Evolutionary conservation across 306 rosid genomes (phyloP), one percentile per base, ranked within the genome.

Genomic region (Vigna hirtella): DNA sequence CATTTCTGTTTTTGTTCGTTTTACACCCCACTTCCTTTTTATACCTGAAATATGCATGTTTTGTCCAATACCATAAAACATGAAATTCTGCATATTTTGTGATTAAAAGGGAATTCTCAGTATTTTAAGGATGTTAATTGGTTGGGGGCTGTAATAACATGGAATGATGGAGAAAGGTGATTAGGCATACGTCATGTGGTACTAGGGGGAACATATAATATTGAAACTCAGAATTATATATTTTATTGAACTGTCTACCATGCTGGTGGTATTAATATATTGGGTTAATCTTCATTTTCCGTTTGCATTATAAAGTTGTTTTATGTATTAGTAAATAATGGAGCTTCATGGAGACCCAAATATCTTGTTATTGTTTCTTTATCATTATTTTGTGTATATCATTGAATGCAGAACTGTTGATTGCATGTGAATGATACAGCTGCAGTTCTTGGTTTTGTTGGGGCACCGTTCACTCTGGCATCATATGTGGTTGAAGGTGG

Each of bases 401-500:
- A 57, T 26, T 52, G 55, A 63, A 77, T 75, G 48, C 34, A 22
- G 71, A 72, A 28, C 15, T n/a, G n/a, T n/a, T n/a, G n/a, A n/a
- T n/a, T n/a, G n/a, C n/a, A n/a, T n/a, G n/a, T n/a, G n/a, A n/a
- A 87, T 87, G 90, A 90, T 77, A 77, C 87, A 86, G 97, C 98
- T 43, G 98, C 98, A 4, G 98, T 93, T 71, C 90, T 95, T 53
- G 98, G 99, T 75, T 95, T 95, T 73, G 99, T 95, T 3, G 99
- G 99, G 32, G 99, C 98, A 81, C 99, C 99, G 1, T 95, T 95
- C 73, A 95, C 99, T 77, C 82, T 95, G 61, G 99, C 98, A 52
- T 95, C 98, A 1, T 95, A 95, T 47, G 99, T 95, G 73, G 99
- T 95, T 30, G 99, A 95, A 86, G 99, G 99, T 17, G 98, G 99